Percentiles rank a stretch among this genome's conserved stretches.
Conservation (phyloP, 768 basidiomycete species). For the Lactifluus pinguis region DNA sequence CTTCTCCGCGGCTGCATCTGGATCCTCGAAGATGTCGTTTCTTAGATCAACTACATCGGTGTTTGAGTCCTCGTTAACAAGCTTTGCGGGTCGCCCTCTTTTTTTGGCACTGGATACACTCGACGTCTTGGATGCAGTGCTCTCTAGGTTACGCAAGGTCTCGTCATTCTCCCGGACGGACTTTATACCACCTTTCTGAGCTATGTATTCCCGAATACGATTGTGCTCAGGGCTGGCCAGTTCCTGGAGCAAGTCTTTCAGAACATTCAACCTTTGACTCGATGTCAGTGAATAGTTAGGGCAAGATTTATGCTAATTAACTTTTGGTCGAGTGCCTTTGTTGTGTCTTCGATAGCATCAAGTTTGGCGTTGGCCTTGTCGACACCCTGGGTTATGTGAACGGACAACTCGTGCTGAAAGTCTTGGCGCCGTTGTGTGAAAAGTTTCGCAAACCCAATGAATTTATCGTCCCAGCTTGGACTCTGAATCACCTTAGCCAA, state of each 20-base stretch:
- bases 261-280: slow-evolving; percentile 13
- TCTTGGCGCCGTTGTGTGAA: slow-evolving; percentile 23
- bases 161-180: slow-evolving; percentile 17
- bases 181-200: slow-evolving; percentile 21
- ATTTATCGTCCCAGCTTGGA: slow-evolving; percentile 23
- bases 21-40: slow-evolving; percentile 22
- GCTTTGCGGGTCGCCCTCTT: neutral
- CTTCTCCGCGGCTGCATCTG: slow-evolving; percentile 17
- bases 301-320: neutral
- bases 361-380: slow-evolving; percentile 12
- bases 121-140: slow-evolving; percentile 7
- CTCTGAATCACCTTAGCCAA: slow-evolving; percentile 25
- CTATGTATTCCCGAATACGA: slow-evolving; percentile 6
- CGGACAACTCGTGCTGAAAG: slow-evolving; percentile 25
- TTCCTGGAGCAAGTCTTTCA: slow-evolving; percentile 14
- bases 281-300: neutral
- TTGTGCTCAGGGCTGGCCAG: slow-evolving; percentile 16
- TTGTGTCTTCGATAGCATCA: neutral
- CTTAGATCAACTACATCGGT: neutral
- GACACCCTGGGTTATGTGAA: slow-evolving; percentile 22
- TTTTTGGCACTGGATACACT: neutral
- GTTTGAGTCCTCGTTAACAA: neutral
- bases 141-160: slow-evolving; percentile 18
- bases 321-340: slow-evolving; percentile 18
- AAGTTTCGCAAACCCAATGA: slow-evolving; percentile 21